Evolutionary conservation across 2,329 filamentous ascomycete genomes (phyloP).

Genomic region (Aspergillus sp.): DNA sequence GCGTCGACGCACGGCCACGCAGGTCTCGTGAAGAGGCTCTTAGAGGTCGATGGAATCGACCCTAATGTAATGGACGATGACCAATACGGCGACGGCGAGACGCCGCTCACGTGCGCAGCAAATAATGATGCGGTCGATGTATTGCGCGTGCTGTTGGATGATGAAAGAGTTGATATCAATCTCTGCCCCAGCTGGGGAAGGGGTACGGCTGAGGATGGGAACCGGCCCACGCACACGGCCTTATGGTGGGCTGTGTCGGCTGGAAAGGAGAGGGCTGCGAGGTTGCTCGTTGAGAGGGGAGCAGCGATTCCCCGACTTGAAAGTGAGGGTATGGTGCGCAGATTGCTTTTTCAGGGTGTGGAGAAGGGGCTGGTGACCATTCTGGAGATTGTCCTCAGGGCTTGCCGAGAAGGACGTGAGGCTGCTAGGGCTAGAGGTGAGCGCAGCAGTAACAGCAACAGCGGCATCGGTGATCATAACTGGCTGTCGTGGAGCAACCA

Average conservation of each 20-base stretch:
- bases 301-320: neutral
- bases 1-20: neutral
- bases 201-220: neutral
- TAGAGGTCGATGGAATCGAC: neutral
- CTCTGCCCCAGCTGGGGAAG: neutral
- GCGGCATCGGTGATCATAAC: too few species aligned
- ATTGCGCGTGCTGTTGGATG: neutral
- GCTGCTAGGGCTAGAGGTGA: neutral
- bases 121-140: neutral
- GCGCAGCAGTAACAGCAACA: neutral
- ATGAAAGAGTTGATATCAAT: neutral
- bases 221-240: neutral
- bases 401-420: neutral
- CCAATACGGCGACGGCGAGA: neutral
- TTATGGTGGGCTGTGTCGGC: neutral
- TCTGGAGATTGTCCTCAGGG: neutral
- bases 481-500: neutral
- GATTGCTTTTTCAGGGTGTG: neutral
- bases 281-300: neutral
- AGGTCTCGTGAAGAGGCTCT: neutral
- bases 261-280: neutral
- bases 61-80: neutral
- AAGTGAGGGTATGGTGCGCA: neutral
- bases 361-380: neutral
- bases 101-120: neutral